These are phyloP conservation scores for Trichoderma hamatum DNA, from an alignment of 2,329 filamentous ascomycete species.

Conservation along the genomic window DNA sequence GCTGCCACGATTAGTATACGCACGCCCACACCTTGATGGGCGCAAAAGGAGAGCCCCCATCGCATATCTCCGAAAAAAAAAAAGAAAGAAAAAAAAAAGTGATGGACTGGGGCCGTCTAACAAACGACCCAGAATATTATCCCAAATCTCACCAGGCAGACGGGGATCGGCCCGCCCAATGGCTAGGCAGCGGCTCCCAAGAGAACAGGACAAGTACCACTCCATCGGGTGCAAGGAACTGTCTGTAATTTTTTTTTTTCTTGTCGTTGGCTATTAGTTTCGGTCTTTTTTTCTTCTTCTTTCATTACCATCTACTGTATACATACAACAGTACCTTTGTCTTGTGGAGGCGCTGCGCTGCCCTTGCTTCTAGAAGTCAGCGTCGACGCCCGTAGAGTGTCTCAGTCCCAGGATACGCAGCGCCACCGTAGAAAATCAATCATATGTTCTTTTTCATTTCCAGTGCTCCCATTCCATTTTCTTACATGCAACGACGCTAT, in stretches of 20 bases:
- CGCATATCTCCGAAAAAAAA: background rate
- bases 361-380: constrained; percentile 20
- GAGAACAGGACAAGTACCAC: constrained; percentile 15
- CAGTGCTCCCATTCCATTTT: background rate
- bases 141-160: background rate
- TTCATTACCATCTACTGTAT: no score
- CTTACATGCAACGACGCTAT: background rate
- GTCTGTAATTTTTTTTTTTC: background rate
- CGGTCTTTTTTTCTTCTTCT: background rate
- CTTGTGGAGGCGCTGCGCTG: constrained; percentile 5
- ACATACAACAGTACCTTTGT: background rate
- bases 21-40: constrained; percentile 9
- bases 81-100: background rate
- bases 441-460: background rate
- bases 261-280: background rate
- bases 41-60: background rate
- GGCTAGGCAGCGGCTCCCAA: background rate
- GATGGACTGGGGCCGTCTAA: background rate
- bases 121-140: background rate
- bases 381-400: constrained; percentile 19
- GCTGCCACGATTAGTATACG: background rate
- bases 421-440: background rate
- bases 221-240: background rate
- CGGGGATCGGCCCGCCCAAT: constrained; percentile 1
- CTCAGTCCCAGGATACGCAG: background rate